These are phyloP conservation scores for Logfia minima DNA, from an alignment of 129 eudicot genomes.

Conservation along the genomic window DNA sequence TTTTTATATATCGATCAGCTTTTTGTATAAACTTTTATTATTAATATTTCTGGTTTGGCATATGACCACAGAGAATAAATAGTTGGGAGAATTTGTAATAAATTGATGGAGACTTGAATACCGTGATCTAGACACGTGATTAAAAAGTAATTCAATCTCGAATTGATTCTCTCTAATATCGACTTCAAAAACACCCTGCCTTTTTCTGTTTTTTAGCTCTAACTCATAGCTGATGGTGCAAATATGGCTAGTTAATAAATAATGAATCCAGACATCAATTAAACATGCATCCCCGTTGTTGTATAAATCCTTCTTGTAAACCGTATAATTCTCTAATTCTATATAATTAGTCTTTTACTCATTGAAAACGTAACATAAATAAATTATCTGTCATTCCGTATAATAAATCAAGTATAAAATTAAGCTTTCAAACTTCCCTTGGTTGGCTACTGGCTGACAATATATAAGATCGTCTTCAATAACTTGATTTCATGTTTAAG, in stretches of 20 bases:
- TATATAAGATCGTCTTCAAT: no score
- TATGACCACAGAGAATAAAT: conserved; percentile 37
- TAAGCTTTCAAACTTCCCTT: no score
- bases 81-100: conserved; percentile 26
- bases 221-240: not conserved
- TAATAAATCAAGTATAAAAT: no score
- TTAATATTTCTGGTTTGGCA: conserved; percentile 19
- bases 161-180: conserved; percentile 23
- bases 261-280: not conserved
- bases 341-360: no score
- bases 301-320: no score
- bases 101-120: conserved; percentile 14
- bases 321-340: no score
- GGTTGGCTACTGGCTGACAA: no score
- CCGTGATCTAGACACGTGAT: conserved; percentile 31
- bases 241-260: not conserved
- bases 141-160: conserved; percentile 23
- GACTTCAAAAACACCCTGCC: not conserved
- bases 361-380: no score
- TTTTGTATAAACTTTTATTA: conserved; percentile 11
- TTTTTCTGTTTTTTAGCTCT: not conserved
- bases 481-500: no score
- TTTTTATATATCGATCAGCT: conserved; percentile 25
- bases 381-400: no score
- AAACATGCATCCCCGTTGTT: no score